Conservation (phyloP, 2,329 filamentous ascomycete genomes). For the Paraphaeosphaeria minitans region DNA sequence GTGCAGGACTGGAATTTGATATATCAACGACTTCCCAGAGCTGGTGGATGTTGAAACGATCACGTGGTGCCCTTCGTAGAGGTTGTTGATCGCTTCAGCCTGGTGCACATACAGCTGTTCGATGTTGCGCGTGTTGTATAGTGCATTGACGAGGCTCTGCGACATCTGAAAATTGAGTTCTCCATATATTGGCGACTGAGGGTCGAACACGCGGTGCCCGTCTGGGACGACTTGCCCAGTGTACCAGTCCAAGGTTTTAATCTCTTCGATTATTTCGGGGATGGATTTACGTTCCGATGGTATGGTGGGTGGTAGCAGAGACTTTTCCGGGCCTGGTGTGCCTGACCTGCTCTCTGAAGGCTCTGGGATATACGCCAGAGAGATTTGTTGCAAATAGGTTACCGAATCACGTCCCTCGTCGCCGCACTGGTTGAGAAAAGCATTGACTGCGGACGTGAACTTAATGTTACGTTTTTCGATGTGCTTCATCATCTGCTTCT, state of each 20-base stretch:
- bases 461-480: conserved; percentile 90
- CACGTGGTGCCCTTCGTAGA: conserved; percentile 81
- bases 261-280: conserved; percentile 81
- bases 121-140: conserved; percentile 91
- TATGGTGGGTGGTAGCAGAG: conserved; percentile 70
- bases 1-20: conserved; percentile 90
- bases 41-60: conserved; percentile 95
- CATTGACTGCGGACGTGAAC: conserved; percentile 76
- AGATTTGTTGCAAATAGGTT: conserved; percentile 64
- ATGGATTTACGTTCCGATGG: conserved; percentile 81
- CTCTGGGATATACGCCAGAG: conserved; percentile 66
- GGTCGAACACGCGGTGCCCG: conserved; percentile 88
- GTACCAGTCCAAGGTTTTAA: conserved; percentile 86
- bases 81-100: conserved; percentile 86
- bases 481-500: conserved; percentile 85
- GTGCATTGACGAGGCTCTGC: conserved; percentile 89
- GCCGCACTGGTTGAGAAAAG: conserved; percentile 76
- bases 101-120: conserved; percentile 89
- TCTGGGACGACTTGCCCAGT: conserved; percentile 90
- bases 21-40: conserved; percentile 97
- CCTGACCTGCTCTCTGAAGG: conserved; percentile 55
- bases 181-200: conserved; percentile 79
- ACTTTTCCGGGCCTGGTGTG: conserved; percentile 49
- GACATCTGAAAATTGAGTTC: conserved; percentile 85
- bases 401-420: conserved; percentile 70